These are phyloP conservation scores for Saraca asoca DNA, from an alignment of 331 rosid genomes.

Conservation along the genomic window DNA sequence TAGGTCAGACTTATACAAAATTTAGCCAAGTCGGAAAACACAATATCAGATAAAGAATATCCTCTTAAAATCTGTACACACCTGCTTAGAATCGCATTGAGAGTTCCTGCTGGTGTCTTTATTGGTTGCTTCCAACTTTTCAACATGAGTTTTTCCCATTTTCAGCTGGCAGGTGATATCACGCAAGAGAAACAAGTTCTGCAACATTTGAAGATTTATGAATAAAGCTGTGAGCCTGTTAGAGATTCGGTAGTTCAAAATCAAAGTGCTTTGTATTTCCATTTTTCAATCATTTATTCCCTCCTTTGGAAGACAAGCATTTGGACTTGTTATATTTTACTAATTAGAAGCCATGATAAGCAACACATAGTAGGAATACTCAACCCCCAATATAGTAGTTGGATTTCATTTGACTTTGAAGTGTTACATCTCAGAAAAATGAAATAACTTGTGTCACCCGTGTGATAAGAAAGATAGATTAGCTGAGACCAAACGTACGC, in stretches of 20 bases:
- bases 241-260: not conserved
- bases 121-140: slow-evolving; percentile 37
- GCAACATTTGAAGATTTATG: slow-evolving; percentile 27
- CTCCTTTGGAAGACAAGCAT: slow-evolving; percentile 12
- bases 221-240: slow-evolving; percentile 37
- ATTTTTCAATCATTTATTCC: slow-evolving; percentile 4
- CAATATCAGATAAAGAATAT: slow-evolving; percentile 25
- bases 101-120: slow-evolving; percentile 10
- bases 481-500: slow-evolving; percentile 1
- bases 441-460: not conserved
- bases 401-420: slow-evolving; percentile 22
- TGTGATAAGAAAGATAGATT: slow-evolving; percentile 5
- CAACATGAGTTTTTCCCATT: slow-evolving; percentile 19
- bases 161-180: slow-evolving; percentile 37
- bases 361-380: slow-evolving; percentile 22
- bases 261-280: slow-evolving; percentile 22
- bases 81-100: slow-evolving; percentile 46
- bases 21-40: slow-evolving; percentile 20
- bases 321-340: slow-evolving; percentile 10
- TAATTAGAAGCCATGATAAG: not conserved
- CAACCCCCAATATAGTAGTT: slow-evolving; percentile 13
- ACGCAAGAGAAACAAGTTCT: slow-evolving; percentile 44
- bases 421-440: slow-evolving; percentile 3
- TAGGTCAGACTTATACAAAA: slow-evolving; percentile 14
- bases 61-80: slow-evolving; percentile 39